Evolutionary conservation across 2,329 filamentous ascomycete genomes (phyloP).

Genomic region (Hymenoscyphus albidus): DNA sequence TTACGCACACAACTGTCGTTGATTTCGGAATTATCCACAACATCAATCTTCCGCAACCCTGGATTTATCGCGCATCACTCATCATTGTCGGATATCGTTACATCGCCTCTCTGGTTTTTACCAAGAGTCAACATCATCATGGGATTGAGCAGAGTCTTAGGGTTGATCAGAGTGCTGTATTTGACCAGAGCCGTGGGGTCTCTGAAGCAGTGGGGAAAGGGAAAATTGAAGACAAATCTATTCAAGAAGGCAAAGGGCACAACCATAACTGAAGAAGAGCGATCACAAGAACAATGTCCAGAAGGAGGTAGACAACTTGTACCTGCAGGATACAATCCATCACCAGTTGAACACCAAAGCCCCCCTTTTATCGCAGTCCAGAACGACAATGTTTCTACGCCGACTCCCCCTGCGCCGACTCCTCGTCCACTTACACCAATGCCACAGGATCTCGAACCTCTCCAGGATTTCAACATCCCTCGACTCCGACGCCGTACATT

Average conservation of each 20-base stretch:
- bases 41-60: not conserved
- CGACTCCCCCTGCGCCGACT: not conserved
- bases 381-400: not conserved
- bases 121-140: no score
- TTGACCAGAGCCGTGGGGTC: not conserved
- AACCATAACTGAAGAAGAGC: not conserved
- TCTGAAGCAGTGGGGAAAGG: not conserved
- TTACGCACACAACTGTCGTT: not conserved
- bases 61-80: no score
- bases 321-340: not conserved
- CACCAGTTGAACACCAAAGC: not conserved
- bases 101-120: no score
- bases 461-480: not conserved
- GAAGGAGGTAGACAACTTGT: not conserved
- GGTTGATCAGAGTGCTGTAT: no score
- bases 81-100: no score
- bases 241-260: not conserved
- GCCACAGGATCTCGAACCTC: not conserved
- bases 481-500: not conserved
- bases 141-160: no score
- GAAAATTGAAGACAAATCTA: not conserved
- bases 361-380: not conserved
- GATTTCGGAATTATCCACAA: not conserved
- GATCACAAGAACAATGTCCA: not conserved
- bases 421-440: not conserved